These are phyloP conservation scores for Monilinia vaccinii-corymbosi DNA, from an alignment of 2,329 filamentous ascomycete species.

Conservation along the genomic window DNA sequence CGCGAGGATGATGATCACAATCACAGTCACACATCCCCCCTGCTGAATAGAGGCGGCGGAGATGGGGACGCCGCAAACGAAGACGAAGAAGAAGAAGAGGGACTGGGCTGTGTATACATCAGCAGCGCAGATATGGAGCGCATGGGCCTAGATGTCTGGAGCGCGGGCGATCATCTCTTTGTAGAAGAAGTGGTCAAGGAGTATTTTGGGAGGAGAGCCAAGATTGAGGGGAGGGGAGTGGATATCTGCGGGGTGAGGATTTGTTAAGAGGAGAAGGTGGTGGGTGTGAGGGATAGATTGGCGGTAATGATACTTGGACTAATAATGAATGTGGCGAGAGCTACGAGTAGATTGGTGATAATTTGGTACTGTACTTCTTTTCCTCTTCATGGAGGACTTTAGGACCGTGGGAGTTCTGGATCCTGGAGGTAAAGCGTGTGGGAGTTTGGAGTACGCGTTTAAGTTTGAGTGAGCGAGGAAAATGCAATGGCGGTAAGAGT, in stretches of 20 bases:
- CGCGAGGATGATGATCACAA: slow-evolving; percentile 27
- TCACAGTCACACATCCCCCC: not conserved
- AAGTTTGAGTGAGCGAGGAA: not conserved
- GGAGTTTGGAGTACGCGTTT: not conserved
- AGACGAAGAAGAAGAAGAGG: slow-evolving; percentile 27
- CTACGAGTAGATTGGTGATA: not conserved
- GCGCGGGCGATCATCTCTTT: slow-evolving; percentile 58
- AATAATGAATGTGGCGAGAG: no score
- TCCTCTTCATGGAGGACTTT: not conserved
- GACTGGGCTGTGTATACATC: slow-evolving; percentile 38
- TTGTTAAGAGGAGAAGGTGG: slow-evolving; percentile 36
- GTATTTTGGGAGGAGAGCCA: slow-evolving; percentile 58
- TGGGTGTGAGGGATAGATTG: not conserved
- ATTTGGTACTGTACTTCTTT: not conserved
- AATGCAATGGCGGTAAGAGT: not conserved
- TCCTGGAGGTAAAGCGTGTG: not conserved
- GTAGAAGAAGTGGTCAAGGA: slow-evolving; percentile 50
- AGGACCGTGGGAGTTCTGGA: not conserved
- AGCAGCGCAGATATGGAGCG: slow-evolving; percentile 55
- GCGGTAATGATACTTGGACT: not conserved
- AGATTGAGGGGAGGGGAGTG: slow-evolving; percentile 58
- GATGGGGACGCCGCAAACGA: slow-evolving; percentile 37
- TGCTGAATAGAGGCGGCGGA: not conserved
- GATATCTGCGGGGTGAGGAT: slow-evolving; percentile 67
- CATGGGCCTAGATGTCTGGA: slow-evolving; percentile 76